Conservation (phyloP, 176 grass and related monocot genomes). For the Carex scoparia region DNA sequence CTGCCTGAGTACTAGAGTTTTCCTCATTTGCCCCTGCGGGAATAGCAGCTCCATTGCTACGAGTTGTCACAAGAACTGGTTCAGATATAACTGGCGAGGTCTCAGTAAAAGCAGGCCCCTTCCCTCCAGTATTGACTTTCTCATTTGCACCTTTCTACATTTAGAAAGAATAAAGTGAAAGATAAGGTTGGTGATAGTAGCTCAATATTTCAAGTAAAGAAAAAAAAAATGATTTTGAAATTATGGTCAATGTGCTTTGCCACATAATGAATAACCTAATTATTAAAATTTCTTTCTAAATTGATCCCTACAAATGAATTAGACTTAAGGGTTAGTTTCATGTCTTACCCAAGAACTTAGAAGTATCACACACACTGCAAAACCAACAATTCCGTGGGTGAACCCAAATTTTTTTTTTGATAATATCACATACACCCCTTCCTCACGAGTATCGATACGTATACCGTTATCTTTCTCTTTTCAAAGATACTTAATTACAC, state of each 20-base stretch:
- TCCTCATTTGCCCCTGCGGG: constrained; percentile 30
- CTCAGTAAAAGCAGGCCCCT: constrained; percentile 37
- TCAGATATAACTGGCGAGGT: constrained; percentile 71
- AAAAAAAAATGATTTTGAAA: background rate
- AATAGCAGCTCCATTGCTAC: constrained; percentile 32
- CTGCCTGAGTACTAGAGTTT: constrained; percentile 30
- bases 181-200: background rate
- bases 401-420: background rate
- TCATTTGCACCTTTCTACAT: constrained; percentile 47
- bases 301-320: background rate
- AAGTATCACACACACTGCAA: background rate
- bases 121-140: constrained; percentile 37
- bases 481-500: background rate
- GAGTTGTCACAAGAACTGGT: constrained; percentile 49
- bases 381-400: background rate
- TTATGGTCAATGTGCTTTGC: background rate
- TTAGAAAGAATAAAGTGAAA: constrained; percentile 19
- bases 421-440: background rate
- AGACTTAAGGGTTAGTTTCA: background rate
- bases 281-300: background rate
- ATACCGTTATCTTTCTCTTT: background rate
- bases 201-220: background rate
- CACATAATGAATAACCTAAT: background rate
- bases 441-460: background rate
- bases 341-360: background rate